phyloP scores from a whole-genome alignment of 148 eudicot genomes.

The Vaccinium myrtillus region DNA sequence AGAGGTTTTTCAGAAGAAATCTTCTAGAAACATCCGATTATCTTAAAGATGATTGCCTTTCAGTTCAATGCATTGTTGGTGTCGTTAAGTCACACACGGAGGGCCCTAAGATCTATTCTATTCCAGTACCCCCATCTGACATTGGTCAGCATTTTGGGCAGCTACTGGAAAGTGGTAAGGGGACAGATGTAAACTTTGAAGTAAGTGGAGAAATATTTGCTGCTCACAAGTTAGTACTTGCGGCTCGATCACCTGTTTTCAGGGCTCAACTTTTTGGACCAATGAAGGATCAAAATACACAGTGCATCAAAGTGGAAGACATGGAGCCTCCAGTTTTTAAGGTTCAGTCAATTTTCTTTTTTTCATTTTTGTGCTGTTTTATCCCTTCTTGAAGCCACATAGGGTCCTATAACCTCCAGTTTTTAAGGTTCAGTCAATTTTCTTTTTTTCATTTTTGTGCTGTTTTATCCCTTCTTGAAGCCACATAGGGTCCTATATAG shows the following conservation, averaged over 20 bases:
- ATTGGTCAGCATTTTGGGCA: slow-evolving; percentile 44
- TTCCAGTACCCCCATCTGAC: slow-evolving; percentile 36
- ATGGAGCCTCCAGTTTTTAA: slow-evolving; percentile 47
- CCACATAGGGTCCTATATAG: neutral
- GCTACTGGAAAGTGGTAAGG: slow-evolving; percentile 32
- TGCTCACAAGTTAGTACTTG: slow-evolving; percentile 43
- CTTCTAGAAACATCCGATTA: slow-evolving; percentile 40
- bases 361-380: neutral
- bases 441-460: neutral
- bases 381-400: neutral
- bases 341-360: slow-evolving; percentile 20
- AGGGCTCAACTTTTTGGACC: slow-evolving; percentile 56
- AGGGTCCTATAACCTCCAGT: slow-evolving; percentile 24
- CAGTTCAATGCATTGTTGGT: slow-evolving; percentile 40
- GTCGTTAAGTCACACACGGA: slow-evolving; percentile 36
- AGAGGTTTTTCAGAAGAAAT: slow-evolving; percentile 36
- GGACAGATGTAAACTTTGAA: slow-evolving; percentile 37
- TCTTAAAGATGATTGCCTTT: slow-evolving; percentile 45
- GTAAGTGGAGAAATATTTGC: slow-evolving; percentile 40
- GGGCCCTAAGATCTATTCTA: slow-evolving; percentile 34
- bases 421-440: slow-evolving; percentile 35
- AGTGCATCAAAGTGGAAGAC: slow-evolving; percentile 40
- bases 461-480: neutral
- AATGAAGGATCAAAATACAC: slow-evolving; percentile 36
- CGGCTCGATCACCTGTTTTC: slow-evolving; percentile 53